These are phyloP conservation scores for Cyclostephanos tholiformis DNA, from an alignment of 108 stramenopile species.

Conservation along the genomic window DNA sequence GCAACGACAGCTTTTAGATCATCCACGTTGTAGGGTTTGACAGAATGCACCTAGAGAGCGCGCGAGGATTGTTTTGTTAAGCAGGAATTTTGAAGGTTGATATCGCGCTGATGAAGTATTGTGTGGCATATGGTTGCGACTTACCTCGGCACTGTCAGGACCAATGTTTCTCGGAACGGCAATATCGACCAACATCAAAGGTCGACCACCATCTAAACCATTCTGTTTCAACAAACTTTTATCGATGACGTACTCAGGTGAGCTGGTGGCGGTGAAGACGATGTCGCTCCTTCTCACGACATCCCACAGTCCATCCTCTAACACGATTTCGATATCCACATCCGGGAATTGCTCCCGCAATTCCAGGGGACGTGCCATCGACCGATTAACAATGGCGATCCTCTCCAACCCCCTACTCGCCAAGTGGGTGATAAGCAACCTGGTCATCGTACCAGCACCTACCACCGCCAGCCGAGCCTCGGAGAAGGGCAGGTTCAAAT, in stretches of 20 bases:
- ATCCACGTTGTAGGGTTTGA: slow-evolving; percentile 95
- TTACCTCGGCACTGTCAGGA: slow-evolving; percentile 77
- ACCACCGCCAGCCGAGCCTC: slow-evolving; percentile 93
- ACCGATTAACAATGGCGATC: slow-evolving; percentile 96
- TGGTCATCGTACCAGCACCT: slow-evolving; percentile 98
- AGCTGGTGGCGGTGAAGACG: slow-evolving; percentile 94
- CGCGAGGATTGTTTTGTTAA: not conserved
- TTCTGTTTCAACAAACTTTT: slow-evolving; percentile 79
- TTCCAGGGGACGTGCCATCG: slow-evolving; percentile 75
- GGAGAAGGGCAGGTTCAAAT: slow-evolving; percentile 88
- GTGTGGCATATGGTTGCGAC: not conserved
- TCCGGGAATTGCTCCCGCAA: slow-evolving; percentile 91
- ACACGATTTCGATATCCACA: slow-evolving; percentile 89
- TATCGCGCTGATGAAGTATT: not conserved
- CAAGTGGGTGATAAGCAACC: slow-evolving; percentile 95
- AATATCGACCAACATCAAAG: slow-evolving; percentile 96
- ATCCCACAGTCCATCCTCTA: slow-evolving; percentile 91
- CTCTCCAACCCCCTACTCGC: slow-evolving; percentile 90
- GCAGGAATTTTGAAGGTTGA: not conserved
- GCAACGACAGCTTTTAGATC: slow-evolving; percentile 98
- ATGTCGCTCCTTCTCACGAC: slow-evolving; percentile 91
- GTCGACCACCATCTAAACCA: slow-evolving; percentile 73
- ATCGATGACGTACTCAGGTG: slow-evolving; percentile 84
- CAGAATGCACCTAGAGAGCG: slow-evolving; percentile 65
- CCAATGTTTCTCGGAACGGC: slow-evolving; percentile 98